Base-by-base conservation (phyloP, 306 rosid genomes). In the Hippophae rhamnoides region DNA sequence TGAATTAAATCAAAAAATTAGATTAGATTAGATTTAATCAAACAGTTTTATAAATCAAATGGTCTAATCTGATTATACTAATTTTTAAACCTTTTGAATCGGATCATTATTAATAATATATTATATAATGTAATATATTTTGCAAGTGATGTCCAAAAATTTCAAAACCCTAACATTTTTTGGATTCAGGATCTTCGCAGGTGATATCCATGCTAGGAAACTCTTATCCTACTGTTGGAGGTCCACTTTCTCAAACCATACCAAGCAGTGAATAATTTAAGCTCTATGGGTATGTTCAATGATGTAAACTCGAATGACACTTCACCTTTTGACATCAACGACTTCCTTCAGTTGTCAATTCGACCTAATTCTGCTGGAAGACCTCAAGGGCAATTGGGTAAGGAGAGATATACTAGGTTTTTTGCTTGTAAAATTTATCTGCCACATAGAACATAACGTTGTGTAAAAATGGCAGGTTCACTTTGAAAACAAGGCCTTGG, bases 291-390 rank as follows among this genome's bases (percentile, higher is more conserved):
- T 18, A 0, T 18, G 23, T 18, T 18, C 1, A 18, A 18, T 18
- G 23, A 18, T 18, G 23, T 18, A 54, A 88, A 82, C 81, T 66
- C 95, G 13, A 80, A 63, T 56, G 95, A 92, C 64, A 74, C 61
- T 50, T 80, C 95, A 27, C 97, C 99, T 73, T 88, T 88, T 77
- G 99, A 92, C 73, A 54, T 88, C 52, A 88, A 92, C 56, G 99
- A 92, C 65, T 88, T 92, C 69, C 97, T 96, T 78, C 90, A 82
- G 74, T 63, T 86, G 74, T 58, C 90, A 38, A 88, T 90, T 66
- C 99, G 94, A 55, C 99, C 99, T 14, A 88, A 82, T 73, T 92
- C 99, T 48, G 94, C 97, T 6, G 96, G 96, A 65, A 95, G 96
- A 56, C 86, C 99, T 64, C 99, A 18, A 18, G 23, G 23, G 23